These are phyloP conservation scores for Aureobasidium sp. DNA, from an alignment of 2,329 filamentous ascomycete genomes.

Conservation along the genomic window DNA sequence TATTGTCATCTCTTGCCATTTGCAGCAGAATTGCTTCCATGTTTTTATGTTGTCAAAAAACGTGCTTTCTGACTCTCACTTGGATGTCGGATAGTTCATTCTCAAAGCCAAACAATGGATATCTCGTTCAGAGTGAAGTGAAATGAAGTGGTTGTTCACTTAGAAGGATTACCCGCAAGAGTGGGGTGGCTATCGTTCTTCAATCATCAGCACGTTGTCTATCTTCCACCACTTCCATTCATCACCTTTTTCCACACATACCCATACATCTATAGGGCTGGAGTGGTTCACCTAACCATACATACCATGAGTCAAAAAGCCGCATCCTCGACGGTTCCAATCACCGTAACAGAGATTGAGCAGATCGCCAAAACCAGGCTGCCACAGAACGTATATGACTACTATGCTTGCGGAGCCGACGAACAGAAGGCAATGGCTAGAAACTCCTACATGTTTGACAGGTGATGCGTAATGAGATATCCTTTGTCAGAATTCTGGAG, in stretches of 20 bases:
- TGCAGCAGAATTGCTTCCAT: not conserved
- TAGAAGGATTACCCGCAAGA: not conserved
- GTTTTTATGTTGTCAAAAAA: not conserved
- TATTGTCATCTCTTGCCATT: not conserved
- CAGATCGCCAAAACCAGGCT: slow-evolving; percentile 8
- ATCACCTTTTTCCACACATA: not conserved
- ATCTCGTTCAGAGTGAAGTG: not conserved
- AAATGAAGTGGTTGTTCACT: not conserved
- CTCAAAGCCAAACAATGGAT: too few species aligned
- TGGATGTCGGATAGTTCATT: not conserved
- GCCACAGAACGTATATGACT: slow-evolving; percentile 11
- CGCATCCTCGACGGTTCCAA: not conserved
- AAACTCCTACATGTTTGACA: slow-evolving; percentile 2
- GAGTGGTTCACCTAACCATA: too few species aligned
- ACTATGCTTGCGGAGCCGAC: slow-evolving; percentile 12
- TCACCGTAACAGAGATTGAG: slow-evolving; percentile 11
- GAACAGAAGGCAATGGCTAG: slow-evolving; percentile 3
- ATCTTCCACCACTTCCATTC: not conserved
- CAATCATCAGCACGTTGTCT: not conserved
- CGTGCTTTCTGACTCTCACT: too few species aligned
- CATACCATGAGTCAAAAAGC: not conserved
- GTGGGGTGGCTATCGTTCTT: not conserved
- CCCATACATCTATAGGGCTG: not conserved
- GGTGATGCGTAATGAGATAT: not conserved
- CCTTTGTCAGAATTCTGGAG: not conserved